Evolutionary conservation across 208 protist genomes (phyloP).

Genomic region (Leishmania braziliensis): DNA sequence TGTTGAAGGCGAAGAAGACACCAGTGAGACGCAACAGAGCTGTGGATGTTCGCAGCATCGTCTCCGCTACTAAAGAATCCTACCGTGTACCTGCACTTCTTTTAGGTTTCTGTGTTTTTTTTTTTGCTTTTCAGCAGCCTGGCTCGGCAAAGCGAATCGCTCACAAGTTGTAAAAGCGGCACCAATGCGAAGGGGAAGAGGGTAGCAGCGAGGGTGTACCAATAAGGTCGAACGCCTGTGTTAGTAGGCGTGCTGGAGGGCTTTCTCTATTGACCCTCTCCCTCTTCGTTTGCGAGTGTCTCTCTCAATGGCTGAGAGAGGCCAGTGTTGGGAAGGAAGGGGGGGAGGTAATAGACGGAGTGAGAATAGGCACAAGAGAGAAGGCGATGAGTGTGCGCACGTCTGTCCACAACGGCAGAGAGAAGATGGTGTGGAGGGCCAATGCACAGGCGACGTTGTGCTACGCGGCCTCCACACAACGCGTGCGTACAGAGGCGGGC

Average conservation of each 20-base stretch:
- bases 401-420: neutral
- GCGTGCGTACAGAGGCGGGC: neutral
- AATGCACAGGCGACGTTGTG: neutral
- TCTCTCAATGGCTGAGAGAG: neutral
- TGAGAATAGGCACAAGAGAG: neutral
- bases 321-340: neutral
- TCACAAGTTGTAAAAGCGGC: neutral
- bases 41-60: slow-evolving; percentile 5
- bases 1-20: neutral
- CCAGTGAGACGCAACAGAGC: neutral
- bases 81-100: neutral
- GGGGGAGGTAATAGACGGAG: neutral
- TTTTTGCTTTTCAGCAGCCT: neutral
- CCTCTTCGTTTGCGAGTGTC: neutral
- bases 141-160: neutral
- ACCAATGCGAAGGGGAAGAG: neutral
- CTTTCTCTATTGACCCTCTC: neutral
- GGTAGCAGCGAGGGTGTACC: neutral
- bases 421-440: neutral
- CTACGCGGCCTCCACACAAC: neutral
- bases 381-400: neutral
- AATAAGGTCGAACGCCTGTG: neutral
- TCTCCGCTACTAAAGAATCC: neutral
- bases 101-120: neutral
- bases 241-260: neutral